Base-by-base conservation (phyloP, 1,139 yeast genomes). In the Geotrichum fermentans region DNA sequence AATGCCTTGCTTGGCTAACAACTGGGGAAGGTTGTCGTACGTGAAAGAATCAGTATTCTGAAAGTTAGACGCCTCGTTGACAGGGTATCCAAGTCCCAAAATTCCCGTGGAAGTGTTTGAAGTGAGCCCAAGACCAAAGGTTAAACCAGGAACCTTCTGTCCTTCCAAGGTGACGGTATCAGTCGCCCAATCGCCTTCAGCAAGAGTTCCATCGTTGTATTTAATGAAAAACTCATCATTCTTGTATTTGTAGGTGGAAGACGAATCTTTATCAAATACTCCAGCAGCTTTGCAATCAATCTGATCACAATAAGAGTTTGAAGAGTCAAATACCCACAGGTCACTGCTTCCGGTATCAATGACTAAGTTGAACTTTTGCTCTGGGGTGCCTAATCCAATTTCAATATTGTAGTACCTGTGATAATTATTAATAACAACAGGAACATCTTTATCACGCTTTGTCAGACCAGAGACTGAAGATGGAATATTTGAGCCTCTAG, bases 321-420 rank as follows among this genome's bases (percentile, higher is more conserved):
- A 54, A 16, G 58, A 50, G 36, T 63, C 60, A 55, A 64, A 62
- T 26, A 81, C 76, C 87, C 88, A 82, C 55, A 80, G 66, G 61
- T 82, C 89, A 8, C 84, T 73, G 2, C 85, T 80, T 0, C 87
- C 88, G 4, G 87, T 80, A 59, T 82, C 88, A 38, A 82, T 63
- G 53, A 61, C 50, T 3, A 59, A 58, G 24, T 52, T 48, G 26
- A 59, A 52, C 13, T 39, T 39, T 49, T 61, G 65, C 11, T 46
- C 40, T 3, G 65, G 65, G 21, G 54, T 53, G 17, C 65, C 65
- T 6, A 61, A 55, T 18, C 50, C 50, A 1, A 61, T 39, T 40
- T 59, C 58, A 45, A 61, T 66, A 13, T 72, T 64, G 58, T 75
- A 77, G 52, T 62, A 58, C 6, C 28, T 24, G 28, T 6, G 8